Percentiles rank a stretch among this genome's conserved stretches.
Conservation (phyloP, 331 rosid species). For the Quercus tomentella region DNA sequence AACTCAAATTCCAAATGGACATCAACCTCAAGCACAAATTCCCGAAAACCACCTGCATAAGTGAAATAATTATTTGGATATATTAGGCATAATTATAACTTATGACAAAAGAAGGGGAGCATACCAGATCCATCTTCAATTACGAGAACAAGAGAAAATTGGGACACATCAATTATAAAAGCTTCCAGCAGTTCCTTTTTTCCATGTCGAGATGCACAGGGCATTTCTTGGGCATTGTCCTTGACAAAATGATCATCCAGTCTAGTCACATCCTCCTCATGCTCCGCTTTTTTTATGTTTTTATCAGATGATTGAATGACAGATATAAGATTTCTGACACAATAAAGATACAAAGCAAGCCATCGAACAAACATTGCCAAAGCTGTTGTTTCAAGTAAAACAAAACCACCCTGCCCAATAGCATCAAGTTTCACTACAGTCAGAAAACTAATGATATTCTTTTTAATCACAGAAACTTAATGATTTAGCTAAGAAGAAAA, state of each 20-base stretch:
- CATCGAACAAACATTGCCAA: conserved; percentile 43
- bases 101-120: conserved; percentile 13
- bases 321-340: conserved; percentile 40
- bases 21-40: conserved; percentile 63
- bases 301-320: conserved; percentile 26
- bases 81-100: not conserved
- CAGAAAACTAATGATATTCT: conserved; percentile 9
- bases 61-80: conserved; percentile 18
- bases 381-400: conserved; percentile 66
- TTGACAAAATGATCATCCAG: conserved; percentile 17
- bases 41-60: conserved; percentile 61
- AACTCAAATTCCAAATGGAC: conserved; percentile 43
- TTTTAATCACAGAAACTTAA: not conserved
- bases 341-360: conserved; percentile 43
- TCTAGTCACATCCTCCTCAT: conserved; percentile 26
- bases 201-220: conserved; percentile 35
- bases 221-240: conserved; percentile 32
- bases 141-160: conserved; percentile 47
- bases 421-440: conserved; percentile 23
- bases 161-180: conserved; percentile 51
- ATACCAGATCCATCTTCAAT: conserved; percentile 67
- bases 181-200: conserved; percentile 38
- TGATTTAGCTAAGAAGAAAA: conserved; percentile 13
- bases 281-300: conserved; percentile 27
- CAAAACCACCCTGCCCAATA: conserved; percentile 73